Evolutionary conservation across 257 asterid genomes (phyloP), one percentile per base, ranked within the genome.

Genomic region (Handroanthus guayacan): DNA sequence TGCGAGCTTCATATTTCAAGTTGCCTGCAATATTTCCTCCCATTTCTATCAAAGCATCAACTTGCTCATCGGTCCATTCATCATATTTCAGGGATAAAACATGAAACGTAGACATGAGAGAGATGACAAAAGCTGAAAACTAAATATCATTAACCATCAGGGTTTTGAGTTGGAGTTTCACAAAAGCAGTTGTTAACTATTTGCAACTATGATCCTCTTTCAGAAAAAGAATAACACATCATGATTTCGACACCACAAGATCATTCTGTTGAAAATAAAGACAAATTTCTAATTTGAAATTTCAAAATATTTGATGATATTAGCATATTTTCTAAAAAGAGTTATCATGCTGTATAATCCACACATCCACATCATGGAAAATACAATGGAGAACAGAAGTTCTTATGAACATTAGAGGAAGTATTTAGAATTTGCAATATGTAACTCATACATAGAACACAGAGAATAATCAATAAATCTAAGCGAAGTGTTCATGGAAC

Each of bases 51-150:
- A 94, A 82, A 34, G 84, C 82, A 83, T 94, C 99, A 65, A 94
- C 99, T 78, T 89, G 95, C 64, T 88, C 99, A 62, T 88, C 80
- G 13, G 97, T 94, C 99, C 99, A 94, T 62, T 94, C 98, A 58
- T 94, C 98, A 20, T 92, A 89, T 76, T 89, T 94, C 76, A 88
- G 89, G 3, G 98, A 94, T 36, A 92, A 70, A 58, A 92, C 97
- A 97, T 94, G 79, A 20, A 83, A 74, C 14, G 31, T n/a, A 16
- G 38, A 81, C 31, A 69, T 2, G 16, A 66, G 34, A 64, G 39
- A 54, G 48, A 44, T 63, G 25, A 48, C 45, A 51, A 37, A 25
- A 25, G 31, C 1, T 25, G 31, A 25, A 25, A 25, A 25, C 31
- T 25, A 25, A 25, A 25, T 25, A 25, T 25, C 31, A 25, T 25